These are phyloP conservation scores for Ogataea neopini DNA, from an alignment of 805 yeast species.

Conservation along the genomic window DNA sequence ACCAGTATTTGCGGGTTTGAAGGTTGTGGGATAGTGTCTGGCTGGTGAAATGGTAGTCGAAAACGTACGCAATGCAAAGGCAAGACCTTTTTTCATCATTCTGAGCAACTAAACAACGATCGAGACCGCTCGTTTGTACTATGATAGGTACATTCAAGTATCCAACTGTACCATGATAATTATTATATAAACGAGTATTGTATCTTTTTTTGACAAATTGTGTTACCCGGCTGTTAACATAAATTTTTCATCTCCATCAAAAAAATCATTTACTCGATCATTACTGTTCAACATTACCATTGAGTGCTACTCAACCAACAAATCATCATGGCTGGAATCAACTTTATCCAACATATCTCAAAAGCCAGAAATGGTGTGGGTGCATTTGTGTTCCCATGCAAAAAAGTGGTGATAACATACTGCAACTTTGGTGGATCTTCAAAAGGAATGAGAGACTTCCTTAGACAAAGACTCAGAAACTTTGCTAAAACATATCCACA, in stretches of 20 bases:
- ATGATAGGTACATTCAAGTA: too few relatives aligned
- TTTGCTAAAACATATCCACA: constrained; percentile 64
- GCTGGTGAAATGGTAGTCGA: not conserved
- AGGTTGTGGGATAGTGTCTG: constrained; percentile 22
- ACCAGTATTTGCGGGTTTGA: constrained; percentile 38
- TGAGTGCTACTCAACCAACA: too few relatives aligned
- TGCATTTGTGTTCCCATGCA: constrained; percentile 73
- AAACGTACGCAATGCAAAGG: not conserved
- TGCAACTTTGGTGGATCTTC: constrained; percentile 98
- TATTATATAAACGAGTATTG: too few relatives aligned
- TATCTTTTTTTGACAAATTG: too few relatives aligned
- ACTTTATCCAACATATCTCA: constrained; percentile 58
- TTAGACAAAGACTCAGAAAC: constrained; percentile 50
- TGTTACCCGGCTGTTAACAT: not conserved
- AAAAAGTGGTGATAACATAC: constrained; percentile 70
- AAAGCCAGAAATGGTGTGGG: constrained; percentile 76
- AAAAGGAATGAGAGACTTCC: constrained; percentile 69
- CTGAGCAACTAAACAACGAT: too few relatives aligned
- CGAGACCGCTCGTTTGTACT: too few relatives aligned
- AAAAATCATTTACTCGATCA: not conserved
- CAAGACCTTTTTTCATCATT: too few relatives aligned
- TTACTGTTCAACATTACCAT: too few relatives aligned
- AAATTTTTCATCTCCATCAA: not conserved
- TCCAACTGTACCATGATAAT: too few relatives aligned
- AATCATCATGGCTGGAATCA: constrained; percentile 42